A percentile compares a stretch with the other conserved stretches of the same genome.
Conservation (phyloP, 2,329 filamentous ascomycete species). For the Exophiala sp. region DNA sequence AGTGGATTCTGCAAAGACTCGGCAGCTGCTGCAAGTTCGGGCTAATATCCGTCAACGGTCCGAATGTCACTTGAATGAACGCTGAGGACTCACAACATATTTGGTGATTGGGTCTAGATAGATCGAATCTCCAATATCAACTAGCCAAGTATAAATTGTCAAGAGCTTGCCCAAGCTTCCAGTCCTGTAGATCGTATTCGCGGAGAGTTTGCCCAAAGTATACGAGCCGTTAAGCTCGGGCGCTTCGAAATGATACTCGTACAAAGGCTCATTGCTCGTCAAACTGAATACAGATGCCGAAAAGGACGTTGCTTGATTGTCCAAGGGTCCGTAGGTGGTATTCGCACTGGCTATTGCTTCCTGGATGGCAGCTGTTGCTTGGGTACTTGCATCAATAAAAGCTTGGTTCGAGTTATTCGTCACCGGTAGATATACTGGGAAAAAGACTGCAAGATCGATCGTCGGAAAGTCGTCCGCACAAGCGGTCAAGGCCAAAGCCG, state of each 20-base stretch:
- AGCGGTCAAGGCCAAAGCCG: background rate
- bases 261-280: constrained; percentile 30
- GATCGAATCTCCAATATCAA: constrained; percentile 34
- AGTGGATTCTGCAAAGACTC: constrained; percentile 25
- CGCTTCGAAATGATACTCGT: constrained; percentile 33
- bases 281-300: constrained; percentile 40
- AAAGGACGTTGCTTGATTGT: constrained; percentile 33
- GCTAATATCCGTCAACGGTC: constrained; percentile 14
- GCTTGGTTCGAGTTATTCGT: constrained; percentile 2
- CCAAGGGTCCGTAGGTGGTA: constrained; percentile 3
- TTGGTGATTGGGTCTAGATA: constrained; percentile 41
- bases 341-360: constrained; percentile 7
- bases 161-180: constrained; percentile 40
- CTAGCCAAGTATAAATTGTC: constrained; percentile 37
- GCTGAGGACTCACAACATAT: constrained; percentile 28
- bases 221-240: constrained; percentile 15
- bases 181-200: constrained; percentile 26
- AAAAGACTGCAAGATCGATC: constrained; percentile 5
- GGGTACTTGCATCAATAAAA: constrained; percentile 1
- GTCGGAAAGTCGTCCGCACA: background rate
- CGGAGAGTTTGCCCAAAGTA: constrained; percentile 13
- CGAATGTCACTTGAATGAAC: background rate
- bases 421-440: constrained; percentile 3
- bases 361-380: constrained; percentile 8
- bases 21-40: constrained; percentile 36